Conservation (phyloP, 2,329 filamentous ascomycete genomes). For the Pestalotiopsis sp. region DNA sequence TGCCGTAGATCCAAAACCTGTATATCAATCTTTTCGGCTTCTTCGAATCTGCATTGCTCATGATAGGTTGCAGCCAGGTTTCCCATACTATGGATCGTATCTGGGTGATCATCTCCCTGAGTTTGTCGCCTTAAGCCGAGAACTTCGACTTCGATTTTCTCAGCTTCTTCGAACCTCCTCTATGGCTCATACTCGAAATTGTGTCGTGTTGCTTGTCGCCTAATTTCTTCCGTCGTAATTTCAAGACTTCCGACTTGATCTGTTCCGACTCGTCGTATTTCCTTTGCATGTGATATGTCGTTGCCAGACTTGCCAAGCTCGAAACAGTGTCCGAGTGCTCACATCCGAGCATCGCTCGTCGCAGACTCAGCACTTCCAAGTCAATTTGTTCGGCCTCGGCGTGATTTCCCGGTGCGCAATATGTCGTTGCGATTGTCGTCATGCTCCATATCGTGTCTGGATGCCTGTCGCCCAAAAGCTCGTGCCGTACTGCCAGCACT, state of each 20-base stretch:
- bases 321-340: not conserved
- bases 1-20: not conserved
- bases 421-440: not conserved
- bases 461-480: too few relatives aligned
- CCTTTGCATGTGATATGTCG: not conserved
- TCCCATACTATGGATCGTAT: conserved; percentile 1
- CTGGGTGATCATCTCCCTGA: not conserved
- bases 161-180: not conserved
- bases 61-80: not conserved
- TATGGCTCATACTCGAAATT: not conserved
- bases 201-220: not conserved
- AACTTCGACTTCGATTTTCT: not conserved
- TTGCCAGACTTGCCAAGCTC: not conserved
- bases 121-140: not conserved
- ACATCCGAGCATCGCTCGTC: not conserved
- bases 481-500: too few relatives aligned
- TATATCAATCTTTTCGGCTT: not conserved
- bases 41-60: not conserved
- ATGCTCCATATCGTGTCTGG: not conserved
- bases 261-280: not conserved
- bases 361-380: not conserved
- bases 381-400: not conserved
- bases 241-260: not conserved
- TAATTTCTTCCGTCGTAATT: not conserved
- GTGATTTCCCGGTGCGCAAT: not conserved